Conservation (phyloP, 1,139 yeast genomes). For the Saccharomyces hybrid region DNA sequence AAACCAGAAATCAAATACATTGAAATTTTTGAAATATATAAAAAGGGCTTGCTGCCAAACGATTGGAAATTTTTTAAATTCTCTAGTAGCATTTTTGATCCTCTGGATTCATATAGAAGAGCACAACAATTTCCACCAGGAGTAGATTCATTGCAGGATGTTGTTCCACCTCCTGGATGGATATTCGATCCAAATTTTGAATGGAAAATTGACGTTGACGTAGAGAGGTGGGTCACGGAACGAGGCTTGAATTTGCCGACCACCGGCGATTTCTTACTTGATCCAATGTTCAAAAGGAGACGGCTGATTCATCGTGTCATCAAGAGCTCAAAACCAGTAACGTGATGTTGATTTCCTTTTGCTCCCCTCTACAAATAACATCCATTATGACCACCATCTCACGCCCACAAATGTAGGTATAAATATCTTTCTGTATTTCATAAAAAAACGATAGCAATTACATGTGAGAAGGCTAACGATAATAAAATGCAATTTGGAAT, state of each 20-base stretch:
- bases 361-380: background rate
- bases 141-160: constrained; percentile 45
- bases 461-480: background rate
- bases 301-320: constrained; percentile 45
- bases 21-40: constrained; percentile 70
- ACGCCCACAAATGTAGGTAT: background rate
- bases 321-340: constrained; percentile 41
- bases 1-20: constrained; percentile 53
- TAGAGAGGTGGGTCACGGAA: constrained; percentile 46
- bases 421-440: background rate
- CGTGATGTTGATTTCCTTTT: constrained; percentile 12
- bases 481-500: background rate
- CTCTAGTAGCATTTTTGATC: constrained; percentile 46
- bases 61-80: constrained; percentile 53
- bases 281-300: constrained; percentile 50
- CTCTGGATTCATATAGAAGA: constrained; percentile 42
- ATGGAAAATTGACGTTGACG: constrained; percentile 62
- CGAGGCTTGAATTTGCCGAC: constrained; percentile 47
- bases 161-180: constrained; percentile 72
- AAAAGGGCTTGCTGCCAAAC: constrained; percentile 52
- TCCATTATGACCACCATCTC: background rate
- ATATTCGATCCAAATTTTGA: constrained; percentile 50
- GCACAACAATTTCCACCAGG: constrained; percentile 65
- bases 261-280: constrained; percentile 46
- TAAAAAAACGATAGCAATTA: no score